Conservation (phyloP, 176 grass and related monocot genomes). For the Oryza brachyantha region DNA sequence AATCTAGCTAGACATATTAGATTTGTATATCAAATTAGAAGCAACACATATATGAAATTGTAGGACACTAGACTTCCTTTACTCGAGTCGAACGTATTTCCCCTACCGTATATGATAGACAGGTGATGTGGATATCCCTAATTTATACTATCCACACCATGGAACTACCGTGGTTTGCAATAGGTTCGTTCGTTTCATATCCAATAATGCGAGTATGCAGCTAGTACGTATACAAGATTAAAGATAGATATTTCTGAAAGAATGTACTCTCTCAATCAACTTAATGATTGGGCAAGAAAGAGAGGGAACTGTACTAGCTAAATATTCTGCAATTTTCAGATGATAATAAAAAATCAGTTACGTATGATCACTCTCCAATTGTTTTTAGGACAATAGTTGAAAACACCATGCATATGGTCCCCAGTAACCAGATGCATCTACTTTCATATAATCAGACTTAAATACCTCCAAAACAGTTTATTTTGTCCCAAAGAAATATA, state of each 20-base stretch:
- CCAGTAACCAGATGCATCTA: slow-evolving; percentile 22
- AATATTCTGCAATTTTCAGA: slow-evolving; percentile 20
- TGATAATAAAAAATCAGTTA: slow-evolving; percentile 14
- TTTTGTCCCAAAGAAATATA: slow-evolving; percentile 5
- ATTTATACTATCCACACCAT: too few species aligned
- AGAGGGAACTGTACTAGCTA: slow-evolving; percentile 19
- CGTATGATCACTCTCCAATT: slow-evolving; percentile 1
- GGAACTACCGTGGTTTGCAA: neutral
- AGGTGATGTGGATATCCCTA: too few species aligned
- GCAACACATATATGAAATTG: neutral
- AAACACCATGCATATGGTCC: slow-evolving; percentile 30
- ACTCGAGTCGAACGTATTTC: too few species aligned
- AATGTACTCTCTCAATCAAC: neutral
- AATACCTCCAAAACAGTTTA: neutral
- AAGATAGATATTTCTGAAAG: neutral
- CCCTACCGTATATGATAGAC: too few species aligned
- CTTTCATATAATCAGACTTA: neutral
- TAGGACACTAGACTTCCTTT: too few species aligned
- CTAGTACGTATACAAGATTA: neutral
- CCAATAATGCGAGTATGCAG: neutral
- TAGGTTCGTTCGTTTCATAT: neutral
- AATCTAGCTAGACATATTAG: too few species aligned
- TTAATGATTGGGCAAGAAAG: neutral
- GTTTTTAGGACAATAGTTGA: slow-evolving; percentile 8
- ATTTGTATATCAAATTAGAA: neutral